Evolutionary conservation across 2,329 filamentous ascomycete species (phyloP), one percentile per base, ranked within the genome.

Genomic region (Periconia digitata): DNA sequence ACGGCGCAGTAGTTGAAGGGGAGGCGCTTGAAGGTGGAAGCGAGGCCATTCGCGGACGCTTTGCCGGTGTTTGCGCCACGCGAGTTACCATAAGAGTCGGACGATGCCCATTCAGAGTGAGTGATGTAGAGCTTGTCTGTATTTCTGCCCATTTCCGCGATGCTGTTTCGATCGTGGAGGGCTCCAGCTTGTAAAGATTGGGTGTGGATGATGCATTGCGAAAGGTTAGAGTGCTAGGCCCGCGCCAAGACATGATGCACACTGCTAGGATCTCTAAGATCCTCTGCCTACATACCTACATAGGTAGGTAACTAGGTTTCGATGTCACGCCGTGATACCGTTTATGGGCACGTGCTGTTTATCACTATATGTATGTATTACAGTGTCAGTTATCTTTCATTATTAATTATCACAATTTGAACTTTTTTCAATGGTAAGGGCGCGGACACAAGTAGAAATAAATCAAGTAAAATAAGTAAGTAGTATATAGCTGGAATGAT

Each of bases 1-100:
- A 95, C 86, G 53, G 94, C 90, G 82, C 94, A 99, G 76, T 94
- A 97, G 79, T 96, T 97, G 82, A 95, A 99, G 23, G 95, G 94
- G 1, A 99, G 82, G 39, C 90, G 87, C 66, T 87, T 90, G 77
- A 97, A 97, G 32, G 82, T 81, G 41, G 83, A 80, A 16, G 63
- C 52, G 15, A 66, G 55, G 55, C 83, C 82, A 2, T 76, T 73
- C 40, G 72, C 72, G 18, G 71, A 79, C 70, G 71, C 76, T 56
- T 63, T 79, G 72, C 74, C 85, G 69, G 67, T 81, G 43, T 85
- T 85, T 47, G 87, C 83, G 60, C 84, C 85, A 47, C 86, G 86
- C 68, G 85, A 92, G 58, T 91, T 90, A 24, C 89, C 88, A 74
- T 89, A 96, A 50, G 90, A 85, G 72, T 96, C 92, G 40, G 87